Conservation (phyloP, 2,329 filamentous ascomycete genomes). For the Xylaria sp. region DNA sequence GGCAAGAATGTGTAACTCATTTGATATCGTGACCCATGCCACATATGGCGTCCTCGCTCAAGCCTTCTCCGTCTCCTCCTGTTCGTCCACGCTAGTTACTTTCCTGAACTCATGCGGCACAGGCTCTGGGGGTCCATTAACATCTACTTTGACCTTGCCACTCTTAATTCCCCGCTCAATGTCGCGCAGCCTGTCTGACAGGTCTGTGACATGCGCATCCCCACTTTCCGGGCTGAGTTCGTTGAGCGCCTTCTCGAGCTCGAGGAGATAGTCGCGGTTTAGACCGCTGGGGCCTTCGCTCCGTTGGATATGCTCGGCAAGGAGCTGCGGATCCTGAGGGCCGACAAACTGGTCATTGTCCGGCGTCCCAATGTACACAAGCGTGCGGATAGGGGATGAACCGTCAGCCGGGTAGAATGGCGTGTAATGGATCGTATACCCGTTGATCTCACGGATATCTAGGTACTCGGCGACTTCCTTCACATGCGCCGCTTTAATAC, state of each 20-base stretch:
- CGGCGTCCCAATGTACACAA: constrained; percentile 95
- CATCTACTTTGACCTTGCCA: background rate
- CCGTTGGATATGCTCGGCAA: constrained; percentile 80
- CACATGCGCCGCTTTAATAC: constrained; percentile 74
- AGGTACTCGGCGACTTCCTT: constrained; percentile 86
- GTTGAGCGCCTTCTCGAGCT: constrained; percentile 76
- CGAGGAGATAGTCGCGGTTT: constrained; percentile 88
- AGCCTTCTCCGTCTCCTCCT: constrained; percentile 57
- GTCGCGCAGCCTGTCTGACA: constrained; percentile 73
- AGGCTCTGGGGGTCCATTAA: background rate
- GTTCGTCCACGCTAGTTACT: constrained; percentile 58
- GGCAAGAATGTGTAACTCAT: background rate
- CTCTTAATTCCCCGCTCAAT: constrained; percentile 51
- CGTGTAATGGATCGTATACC: constrained; percentile 91
- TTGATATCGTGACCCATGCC: background rate
- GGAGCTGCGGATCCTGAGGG: constrained; percentile 74
- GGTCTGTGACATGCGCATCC: constrained; percentile 83
- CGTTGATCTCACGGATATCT: constrained; percentile 96
- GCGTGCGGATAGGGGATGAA: constrained; percentile 53
- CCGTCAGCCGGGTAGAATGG: constrained; percentile 69
- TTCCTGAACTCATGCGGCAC: constrained; percentile 48
- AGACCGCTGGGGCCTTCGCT: constrained; percentile 84
- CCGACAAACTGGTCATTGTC: constrained; percentile 92
- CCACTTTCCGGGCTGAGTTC: constrained; percentile 76
- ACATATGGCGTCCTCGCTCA: constrained; percentile 9